These are phyloP conservation scores for Diaporthe sp. DNA, from an alignment of 2,329 filamentous ascomycete species.

Conservation along the genomic window DNA sequence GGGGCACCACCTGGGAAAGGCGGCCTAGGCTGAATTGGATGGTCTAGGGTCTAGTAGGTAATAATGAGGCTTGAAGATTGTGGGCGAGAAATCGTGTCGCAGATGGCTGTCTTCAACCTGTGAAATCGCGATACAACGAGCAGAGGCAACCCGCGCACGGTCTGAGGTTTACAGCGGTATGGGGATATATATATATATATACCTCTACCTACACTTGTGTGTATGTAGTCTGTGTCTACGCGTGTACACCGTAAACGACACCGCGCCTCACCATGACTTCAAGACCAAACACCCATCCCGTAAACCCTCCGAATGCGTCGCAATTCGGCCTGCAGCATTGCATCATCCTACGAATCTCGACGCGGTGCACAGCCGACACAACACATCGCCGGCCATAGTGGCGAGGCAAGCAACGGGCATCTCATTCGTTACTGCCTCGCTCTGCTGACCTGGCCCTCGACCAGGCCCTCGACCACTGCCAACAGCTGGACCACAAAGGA, in stretches of 20 bases:
- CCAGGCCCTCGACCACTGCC: too few relatives aligned
- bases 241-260: neutral
- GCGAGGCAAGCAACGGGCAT: neutral
- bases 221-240: neutral
- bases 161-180: neutral
- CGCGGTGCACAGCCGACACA: slow-evolving; percentile 3
- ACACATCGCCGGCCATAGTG: neutral
- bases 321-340: slow-evolving; percentile 27
- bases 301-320: neutral
- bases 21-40: neutral
- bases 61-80: neutral
- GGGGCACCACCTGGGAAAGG: neutral
- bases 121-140: neutral
- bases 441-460: neutral
- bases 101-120: neutral
- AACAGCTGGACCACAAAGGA: neutral
- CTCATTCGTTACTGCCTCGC: neutral
- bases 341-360: slow-evolving; percentile 31
- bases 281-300: neutral
- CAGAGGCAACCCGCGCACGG: neutral
- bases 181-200: neutral
- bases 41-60: neutral
- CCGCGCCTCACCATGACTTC: neutral
- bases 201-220: too few relatives aligned
- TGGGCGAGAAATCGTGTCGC: neutral